A percentile compares a stretch with the other conserved stretches of the same genome.
These are phyloP conservation scores for Filobasidium floriforme DNA, from an alignment of 768 basidiomycete genomes.

Conservation along the genomic window DNA sequence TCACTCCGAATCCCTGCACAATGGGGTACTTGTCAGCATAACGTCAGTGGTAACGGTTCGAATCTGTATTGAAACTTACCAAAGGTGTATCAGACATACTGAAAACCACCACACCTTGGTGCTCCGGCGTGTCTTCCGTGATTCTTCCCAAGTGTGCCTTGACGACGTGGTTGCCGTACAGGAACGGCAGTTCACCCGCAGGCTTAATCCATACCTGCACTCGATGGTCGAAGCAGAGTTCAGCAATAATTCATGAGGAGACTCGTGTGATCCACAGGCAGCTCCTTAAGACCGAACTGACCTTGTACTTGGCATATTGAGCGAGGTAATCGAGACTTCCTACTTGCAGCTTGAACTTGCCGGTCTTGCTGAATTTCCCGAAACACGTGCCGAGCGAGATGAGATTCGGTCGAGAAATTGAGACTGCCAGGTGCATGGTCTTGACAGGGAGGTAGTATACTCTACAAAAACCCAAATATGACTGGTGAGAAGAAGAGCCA, in stretches of 20 bases:
- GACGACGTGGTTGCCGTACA: conserved; percentile 96
- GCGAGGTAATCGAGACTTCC: conserved; percentile 87
- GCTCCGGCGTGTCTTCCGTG: conserved; percentile 97
- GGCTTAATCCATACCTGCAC: conserved; percentile 94
- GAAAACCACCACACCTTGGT: conserved; percentile 94
- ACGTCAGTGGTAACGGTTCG: background rate
- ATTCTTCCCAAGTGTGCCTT: conserved; percentile 98
- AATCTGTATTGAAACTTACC: conserved; percentile 49
- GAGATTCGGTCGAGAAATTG: conserved; percentile 84
- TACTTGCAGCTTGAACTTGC: conserved; percentile 95
- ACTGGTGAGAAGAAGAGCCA: background rate
- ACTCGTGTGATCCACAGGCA: background rate
- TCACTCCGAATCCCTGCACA: conserved; percentile 88
- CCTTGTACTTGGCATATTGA: conserved; percentile 97
- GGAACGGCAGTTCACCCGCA: conserved; percentile 97
- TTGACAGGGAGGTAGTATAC: conserved; percentile 96
- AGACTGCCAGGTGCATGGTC: conserved; percentile 85
- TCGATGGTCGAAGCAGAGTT: background rate
- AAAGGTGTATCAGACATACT: conserved; percentile 92
- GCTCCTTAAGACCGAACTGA: conserved; percentile 38
- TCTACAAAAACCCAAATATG: conserved; percentile 20
- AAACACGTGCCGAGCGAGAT: conserved; percentile 91
- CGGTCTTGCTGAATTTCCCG: conserved; percentile 93
- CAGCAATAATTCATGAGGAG: background rate
- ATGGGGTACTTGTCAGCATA: background rate